Evolutionary conservation across 345 rosid species (phyloP), one percentile per base, ranked within the genome.

Genomic region (Pseudoturritis turrita): DNA sequence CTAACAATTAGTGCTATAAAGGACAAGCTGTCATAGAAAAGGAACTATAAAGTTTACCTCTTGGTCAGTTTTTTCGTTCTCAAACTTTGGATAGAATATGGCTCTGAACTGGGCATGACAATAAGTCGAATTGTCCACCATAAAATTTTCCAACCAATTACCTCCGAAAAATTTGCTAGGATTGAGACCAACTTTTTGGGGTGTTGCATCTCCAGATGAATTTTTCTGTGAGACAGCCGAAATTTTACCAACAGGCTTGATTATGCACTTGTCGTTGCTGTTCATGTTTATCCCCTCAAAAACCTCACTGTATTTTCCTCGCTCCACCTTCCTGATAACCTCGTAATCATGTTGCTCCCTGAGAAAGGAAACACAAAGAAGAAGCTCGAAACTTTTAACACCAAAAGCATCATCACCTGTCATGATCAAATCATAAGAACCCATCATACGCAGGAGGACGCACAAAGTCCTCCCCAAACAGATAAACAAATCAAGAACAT

Each of bases 51-150:
- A 55, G 1, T 0, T 0, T 76, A 91, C 99, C 97, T 95, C 97
- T 73, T 95, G 97, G 79, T 95, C 99, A 49, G 99, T 82, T 85
- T 95, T 91, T 82, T 95, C 99, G 50, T 95, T 95, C 77, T 95
- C 99, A 50, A 95, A 95, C 76, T 95, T 95, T 31, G 97, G 99
- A 77, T 95, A 95, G 78, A 95, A 95, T 55, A 96, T 86, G 62
- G 99, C 99, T 83, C 97, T 88, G 43, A 95, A 83, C 80, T 89
- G 90, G 8, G 97, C 96, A 51, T 49, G 76, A 22, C 91, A 73
- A 64, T 86, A 87, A 21, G 89, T 80, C 3, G 88, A 75, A 43
- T 83, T 84, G 66, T 91, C 93, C 74, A 91, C 92, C 3, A 65
- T 63, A 71, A 90, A 93, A 22, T 81, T 83, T 55, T 87, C 84